Base-by-base conservation (phyloP, 306 rosid species). In the Glycine soja region DNA sequence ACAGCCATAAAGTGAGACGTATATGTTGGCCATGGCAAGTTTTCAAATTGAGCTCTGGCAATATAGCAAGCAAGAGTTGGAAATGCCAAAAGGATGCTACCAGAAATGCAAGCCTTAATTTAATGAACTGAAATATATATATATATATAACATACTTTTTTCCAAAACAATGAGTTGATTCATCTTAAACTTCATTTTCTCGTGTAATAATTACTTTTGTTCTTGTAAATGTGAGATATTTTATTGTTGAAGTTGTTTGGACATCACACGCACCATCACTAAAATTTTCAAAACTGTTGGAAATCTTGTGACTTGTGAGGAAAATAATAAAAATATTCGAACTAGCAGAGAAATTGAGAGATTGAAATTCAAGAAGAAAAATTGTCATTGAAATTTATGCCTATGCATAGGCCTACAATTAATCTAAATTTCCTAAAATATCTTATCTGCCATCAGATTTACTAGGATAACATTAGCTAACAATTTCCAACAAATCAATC, bases 1-100 rank as follows among this genome's bases (percentile, higher is more conserved):
- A 50, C 43, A 84, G 80, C 74, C 88, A 70, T 16, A 88, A 84
- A 71, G 80, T 67, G 36, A 93, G 92, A 74, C 86, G 75, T 24
- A n/a, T 88, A 45, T 93, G 98, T 87, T 93, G 98, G 98, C 97
- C 98, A 74, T 93, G 98, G 95, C 88, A 88, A 73, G 8, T 76
- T 69, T 81, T 86, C 65, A 93, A 80, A 70, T 51, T 72, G 32
- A 88, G 74, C 32, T 38, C 85, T 11, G 42, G 77, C 77, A 70
- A 32, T 85, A 54, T 40, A 80, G 59, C 83, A 67, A 72, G 72
- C 47, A 70, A 85, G 83, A 61, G 69, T 83, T 83, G 80, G 47
- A 5, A 79, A 86, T 82, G 79, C 72, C 5, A 85, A 75, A 72
- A 85, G 88, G 36, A 83, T 87, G 91, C 82, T 86, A n/a, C 98